phyloP scores from a whole-genome alignment of 257 asterid genomes.

The Solanum sejunctum region DNA sequence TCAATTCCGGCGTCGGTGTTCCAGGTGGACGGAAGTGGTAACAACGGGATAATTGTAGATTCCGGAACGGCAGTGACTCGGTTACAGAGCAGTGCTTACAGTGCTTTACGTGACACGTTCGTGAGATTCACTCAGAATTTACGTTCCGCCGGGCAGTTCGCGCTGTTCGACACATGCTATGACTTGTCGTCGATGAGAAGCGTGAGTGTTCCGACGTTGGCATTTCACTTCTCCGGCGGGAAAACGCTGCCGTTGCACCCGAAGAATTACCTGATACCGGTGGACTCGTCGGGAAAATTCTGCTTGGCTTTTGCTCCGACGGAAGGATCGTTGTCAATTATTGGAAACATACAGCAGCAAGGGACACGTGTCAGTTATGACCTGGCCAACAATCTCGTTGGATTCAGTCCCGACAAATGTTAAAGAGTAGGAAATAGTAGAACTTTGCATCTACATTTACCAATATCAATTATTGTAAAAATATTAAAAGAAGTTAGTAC shows the following conservation, averaged over 20 bases:
- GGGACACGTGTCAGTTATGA: constrained; percentile 75
- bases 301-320: constrained; percentile 75
- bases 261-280: constrained; percentile 52
- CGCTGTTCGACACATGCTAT: constrained; percentile 71
- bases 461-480: neutral
- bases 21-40: constrained; percentile 29
- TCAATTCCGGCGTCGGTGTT: constrained; percentile 21
- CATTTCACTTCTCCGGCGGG: constrained; percentile 43
- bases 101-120: constrained; percentile 40
- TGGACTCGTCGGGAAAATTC: constrained; percentile 33
- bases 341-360: constrained; percentile 85
- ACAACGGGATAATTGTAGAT: constrained; percentile 77
- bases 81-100: constrained; percentile 38
- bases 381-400: constrained; percentile 38
- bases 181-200: constrained; percentile 25
- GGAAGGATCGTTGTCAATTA: constrained; percentile 40
- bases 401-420: constrained; percentile 68
- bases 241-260: constrained; percentile 32
- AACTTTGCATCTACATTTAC: neutral
- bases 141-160: constrained; percentile 17
- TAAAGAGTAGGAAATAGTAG: neutral
- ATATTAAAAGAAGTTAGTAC: neutral
- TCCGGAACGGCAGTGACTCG: constrained; percentile 91
- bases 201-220: constrained; percentile 54
- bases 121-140: constrained; percentile 4